Conservation (phyloP, 495 filamentous ascomycete species). For the Penicillium pancosmium region DNA sequence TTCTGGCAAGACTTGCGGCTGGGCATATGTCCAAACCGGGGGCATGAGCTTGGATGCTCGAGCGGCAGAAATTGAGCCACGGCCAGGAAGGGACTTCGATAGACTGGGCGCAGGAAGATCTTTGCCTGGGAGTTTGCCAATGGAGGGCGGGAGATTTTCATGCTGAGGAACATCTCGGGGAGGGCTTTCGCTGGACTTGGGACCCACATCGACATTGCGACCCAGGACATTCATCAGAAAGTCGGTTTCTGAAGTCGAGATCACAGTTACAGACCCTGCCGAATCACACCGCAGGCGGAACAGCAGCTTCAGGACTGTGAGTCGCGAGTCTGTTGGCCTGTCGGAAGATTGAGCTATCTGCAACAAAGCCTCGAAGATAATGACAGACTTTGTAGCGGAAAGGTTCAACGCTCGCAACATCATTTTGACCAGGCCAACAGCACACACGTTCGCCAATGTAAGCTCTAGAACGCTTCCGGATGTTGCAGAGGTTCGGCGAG, state of each 20-base stretch:
- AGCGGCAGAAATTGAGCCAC: slow-evolving; percentile 37
- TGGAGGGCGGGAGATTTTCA: slow-evolving; percentile 28
- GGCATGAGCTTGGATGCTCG: slow-evolving; percentile 47
- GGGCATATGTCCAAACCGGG: slow-evolving; percentile 59
- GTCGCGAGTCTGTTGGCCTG: slow-evolving; percentile 63
- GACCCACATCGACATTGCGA: slow-evolving; percentile 57
- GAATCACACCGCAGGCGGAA: slow-evolving; percentile 84
- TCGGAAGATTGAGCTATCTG: slow-evolving; percentile 43
- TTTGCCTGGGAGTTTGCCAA: slow-evolving; percentile 25
- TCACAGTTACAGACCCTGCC: slow-evolving; percentile 69
- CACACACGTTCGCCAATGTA: slow-evolving; percentile 47
- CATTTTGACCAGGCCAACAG: slow-evolving; percentile 46
- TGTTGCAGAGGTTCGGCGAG: slow-evolving; percentile 36
- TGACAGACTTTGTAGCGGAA: slow-evolving; percentile 41
- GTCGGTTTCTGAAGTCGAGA: slow-evolving; percentile 65
- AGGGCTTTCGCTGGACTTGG: slow-evolving; percentile 30
- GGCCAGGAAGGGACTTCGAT: slow-evolving; percentile 33
- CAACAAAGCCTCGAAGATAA: slow-evolving; percentile 42
- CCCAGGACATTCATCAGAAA: slow-evolving; percentile 70
- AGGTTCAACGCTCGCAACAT: slow-evolving; percentile 47
- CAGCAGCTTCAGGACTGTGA: slow-evolving; percentile 81
- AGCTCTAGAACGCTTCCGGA: slow-evolving; percentile 33
- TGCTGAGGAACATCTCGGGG: slow-evolving; percentile 27
- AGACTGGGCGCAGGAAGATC: slow-evolving; percentile 23
- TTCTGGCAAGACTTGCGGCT: slow-evolving; percentile 54